These are phyloP conservation scores for Ganoderma multipileum DNA, from an alignment of 1,284 basidiomycete species.

Conservation along the genomic window DNA sequence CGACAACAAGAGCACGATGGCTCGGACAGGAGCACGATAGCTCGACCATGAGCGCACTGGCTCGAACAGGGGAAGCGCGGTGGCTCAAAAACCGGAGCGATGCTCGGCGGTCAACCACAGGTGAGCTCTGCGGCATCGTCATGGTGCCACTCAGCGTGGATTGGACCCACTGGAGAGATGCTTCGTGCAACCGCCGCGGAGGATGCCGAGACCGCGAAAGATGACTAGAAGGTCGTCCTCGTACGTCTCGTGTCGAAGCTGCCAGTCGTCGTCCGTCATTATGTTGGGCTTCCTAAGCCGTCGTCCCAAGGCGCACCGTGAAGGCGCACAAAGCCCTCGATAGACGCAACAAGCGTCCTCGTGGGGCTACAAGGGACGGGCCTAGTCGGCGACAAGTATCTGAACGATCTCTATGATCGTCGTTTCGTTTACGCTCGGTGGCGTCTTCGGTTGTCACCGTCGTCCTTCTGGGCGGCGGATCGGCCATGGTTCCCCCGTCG, in stretches of 20 bases:
- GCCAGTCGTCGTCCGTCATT: conserved; percentile 18
- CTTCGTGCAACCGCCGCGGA: conserved; percentile 26
- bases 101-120: not conserved
- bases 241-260: conserved; percentile 29
- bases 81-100: not conserved
- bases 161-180: conserved; percentile 16
- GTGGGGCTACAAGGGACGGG: conserved; percentile 22
- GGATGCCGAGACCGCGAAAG: conserved; percentile 29
- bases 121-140: not conserved
- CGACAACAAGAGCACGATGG: not conserved
- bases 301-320: conserved; percentile 21
- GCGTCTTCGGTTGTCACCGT: not conserved
- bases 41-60: not conserved
- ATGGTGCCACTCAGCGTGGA: not conserved
- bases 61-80: not conserved
- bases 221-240: conserved; percentile 24
- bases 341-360: conserved; percentile 28
- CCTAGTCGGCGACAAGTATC: conserved; percentile 21
- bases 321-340: conserved; percentile 28
- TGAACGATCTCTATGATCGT: conserved; percentile 1
- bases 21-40: not conserved
- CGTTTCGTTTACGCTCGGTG: conserved; percentile 3
- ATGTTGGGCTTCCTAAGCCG: conserved; percentile 22
- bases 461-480: not conserved
- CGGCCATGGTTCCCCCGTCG: not conserved